Percentiles rank a stretch among this genome's conserved stretches.
Evolutionary conservation across 2,329 filamentous ascomycete species (phyloP).

Genomic region (Colletotrichum incanum): DNA sequence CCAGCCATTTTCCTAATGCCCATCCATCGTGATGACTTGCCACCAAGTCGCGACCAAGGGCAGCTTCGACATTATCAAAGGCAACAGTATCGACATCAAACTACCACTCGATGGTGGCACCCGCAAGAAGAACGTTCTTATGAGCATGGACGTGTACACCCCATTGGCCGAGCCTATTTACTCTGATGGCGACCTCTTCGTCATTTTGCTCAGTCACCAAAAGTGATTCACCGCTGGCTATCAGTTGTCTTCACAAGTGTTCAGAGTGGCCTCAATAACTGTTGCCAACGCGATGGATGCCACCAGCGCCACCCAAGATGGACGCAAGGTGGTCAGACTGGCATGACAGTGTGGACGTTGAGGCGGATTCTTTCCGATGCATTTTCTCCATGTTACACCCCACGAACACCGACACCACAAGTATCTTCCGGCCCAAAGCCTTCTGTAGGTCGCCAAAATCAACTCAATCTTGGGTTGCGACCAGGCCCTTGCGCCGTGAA

Average conservation of each 20-base stretch:
- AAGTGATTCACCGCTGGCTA: conserved; percentile 1
- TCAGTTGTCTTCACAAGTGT: background rate
- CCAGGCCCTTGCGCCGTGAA: conserved; percentile 13
- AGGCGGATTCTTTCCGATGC: conserved; percentile 11
- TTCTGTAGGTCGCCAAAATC: background rate
- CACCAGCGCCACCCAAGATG: background rate
- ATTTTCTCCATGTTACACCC: conserved; percentile 24
- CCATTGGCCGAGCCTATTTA: background rate
- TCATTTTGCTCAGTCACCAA: background rate
- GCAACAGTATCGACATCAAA: background rate
- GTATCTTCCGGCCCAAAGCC: background rate
- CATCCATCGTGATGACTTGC: background rate
- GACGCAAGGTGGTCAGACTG: background rate
- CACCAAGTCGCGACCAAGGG: background rate
- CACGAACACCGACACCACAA: conserved; percentile 9
- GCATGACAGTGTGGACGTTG: background rate
- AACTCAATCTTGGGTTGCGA: conserved; percentile 9
- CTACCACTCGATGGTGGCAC: background rate
- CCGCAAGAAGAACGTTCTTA: no score
- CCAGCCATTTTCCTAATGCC: background rate
- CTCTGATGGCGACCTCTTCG: conserved; percentile 12
- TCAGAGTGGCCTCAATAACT: background rate
- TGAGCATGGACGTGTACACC: background rate
- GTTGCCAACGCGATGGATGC: conserved; percentile 3
- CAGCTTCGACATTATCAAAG: background rate